Evolutionary conservation across 179 eudicot species (phyloP).

Genomic region (Spinacia oleracea): DNA sequence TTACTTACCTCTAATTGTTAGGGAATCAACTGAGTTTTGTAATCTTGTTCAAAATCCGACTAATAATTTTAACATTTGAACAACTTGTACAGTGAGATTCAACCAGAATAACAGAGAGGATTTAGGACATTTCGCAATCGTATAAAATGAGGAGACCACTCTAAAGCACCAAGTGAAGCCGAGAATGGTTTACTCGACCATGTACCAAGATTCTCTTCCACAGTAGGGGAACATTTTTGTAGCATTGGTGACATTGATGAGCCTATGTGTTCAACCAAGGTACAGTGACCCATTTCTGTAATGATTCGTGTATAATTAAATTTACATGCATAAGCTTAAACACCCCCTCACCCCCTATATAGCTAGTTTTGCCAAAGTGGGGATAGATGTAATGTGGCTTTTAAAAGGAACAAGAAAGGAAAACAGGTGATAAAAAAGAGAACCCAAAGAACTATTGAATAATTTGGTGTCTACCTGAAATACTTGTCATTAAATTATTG

Average conservation of each 20-base stretch:
- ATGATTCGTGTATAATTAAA: neutral
- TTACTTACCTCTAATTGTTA: neutral
- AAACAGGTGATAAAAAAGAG: constrained; percentile 23
- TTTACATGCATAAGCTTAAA: constrained; percentile 5
- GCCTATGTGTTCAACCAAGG: neutral
- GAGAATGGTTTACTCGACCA: neutral
- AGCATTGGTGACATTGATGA: neutral
- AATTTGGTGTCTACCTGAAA: too few species aligned
- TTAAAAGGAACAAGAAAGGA: constrained; percentile 20
- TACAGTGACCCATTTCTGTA: neutral
- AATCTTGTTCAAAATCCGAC: neutral
- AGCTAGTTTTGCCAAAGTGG: constrained; percentile 26
- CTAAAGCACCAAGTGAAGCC: neutral
- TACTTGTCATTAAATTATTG: too few species aligned
- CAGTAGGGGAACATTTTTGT: neutral
- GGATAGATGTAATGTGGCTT: constrained; percentile 25
- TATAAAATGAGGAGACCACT: neutral
- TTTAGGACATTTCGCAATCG: neutral
- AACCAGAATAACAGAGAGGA: neutral
- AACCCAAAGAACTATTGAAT: constrained; percentile 15
- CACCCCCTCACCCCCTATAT: neutral
- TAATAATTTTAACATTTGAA: neutral
- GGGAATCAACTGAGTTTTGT: too few species aligned
- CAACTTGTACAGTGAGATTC: neutral
- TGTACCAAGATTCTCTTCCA: neutral